Percentiles rank a stretch among this genome's conserved stretches.
These are phyloP conservation scores for Cryphonectria japonica DNA, from an alignment of 2,329 filamentous ascomycete genomes.

Conservation along the genomic window DNA sequence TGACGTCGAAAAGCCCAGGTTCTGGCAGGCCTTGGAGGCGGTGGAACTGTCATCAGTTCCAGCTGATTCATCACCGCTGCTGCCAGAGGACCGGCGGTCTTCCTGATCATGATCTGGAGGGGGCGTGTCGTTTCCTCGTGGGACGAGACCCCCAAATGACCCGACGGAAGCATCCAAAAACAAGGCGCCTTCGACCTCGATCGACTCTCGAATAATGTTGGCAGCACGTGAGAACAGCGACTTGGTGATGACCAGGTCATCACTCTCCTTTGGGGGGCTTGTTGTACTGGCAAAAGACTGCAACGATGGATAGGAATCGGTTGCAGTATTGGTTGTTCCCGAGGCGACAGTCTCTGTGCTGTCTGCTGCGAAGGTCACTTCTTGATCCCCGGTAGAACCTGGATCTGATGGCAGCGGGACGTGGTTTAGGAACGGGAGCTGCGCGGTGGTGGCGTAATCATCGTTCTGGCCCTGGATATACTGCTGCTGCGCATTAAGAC, in stretches of 20 bases:
- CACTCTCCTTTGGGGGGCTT: background rate
- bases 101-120: background rate
- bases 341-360: constrained; percentile 6
- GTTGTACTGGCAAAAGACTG: background rate
- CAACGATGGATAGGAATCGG: background rate
- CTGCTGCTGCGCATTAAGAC: constrained; percentile 10
- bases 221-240: constrained; percentile 46
- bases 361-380: background rate
- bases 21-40: constrained; percentile 33
- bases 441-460: background rate
- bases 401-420: background rate
- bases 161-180: constrained; percentile 42
- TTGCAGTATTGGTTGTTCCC: background rate
- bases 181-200: constrained; percentile 46
- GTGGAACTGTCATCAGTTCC: constrained; percentile 3
- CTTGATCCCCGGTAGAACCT: too few relatives aligned
- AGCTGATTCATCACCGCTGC: constrained; percentile 10
- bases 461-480: background rate
- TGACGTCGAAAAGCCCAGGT: constrained; percentile 46
- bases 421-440: background rate
- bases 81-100: background rate
- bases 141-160: constrained; percentile 36
- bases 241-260: background rate
- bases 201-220: constrained; percentile 46
- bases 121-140: background rate